Evolutionary conservation across 495 filamentous ascomycete species (phyloP).

Genomic region (Penicillium samsonianum): DNA sequence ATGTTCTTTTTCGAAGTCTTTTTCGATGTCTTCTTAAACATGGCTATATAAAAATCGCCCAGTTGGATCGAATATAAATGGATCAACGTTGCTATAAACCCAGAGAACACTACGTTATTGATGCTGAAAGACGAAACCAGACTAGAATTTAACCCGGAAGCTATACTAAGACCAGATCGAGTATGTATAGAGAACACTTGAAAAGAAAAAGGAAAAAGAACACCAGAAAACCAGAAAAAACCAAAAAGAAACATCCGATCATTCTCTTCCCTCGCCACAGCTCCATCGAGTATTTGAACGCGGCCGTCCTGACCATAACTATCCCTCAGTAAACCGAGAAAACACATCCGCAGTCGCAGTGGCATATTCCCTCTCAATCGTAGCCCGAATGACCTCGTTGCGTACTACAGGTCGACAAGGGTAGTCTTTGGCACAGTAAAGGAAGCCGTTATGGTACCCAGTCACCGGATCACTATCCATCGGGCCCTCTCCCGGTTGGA

Average conservation of each 20-base stretch:
- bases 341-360: not conserved
- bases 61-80: too few relatives aligned
- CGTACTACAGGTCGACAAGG: slow-evolving; percentile 6
- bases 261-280: not conserved
- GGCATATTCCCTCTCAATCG: not conserved
- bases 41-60: too few relatives aligned
- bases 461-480: slow-evolving; percentile 8
- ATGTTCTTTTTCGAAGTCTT: too few relatives aligned
- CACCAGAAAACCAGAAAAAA: not conserved
- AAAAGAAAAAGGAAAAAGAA: too few relatives aligned
- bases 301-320: not conserved
- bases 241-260: too few relatives aligned
- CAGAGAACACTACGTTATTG: too few relatives aligned
- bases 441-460: slow-evolving; percentile 37
- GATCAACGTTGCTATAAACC: too few relatives aligned
- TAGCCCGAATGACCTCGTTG: not conserved
- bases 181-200: not conserved
- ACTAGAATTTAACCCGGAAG: too few relatives aligned
- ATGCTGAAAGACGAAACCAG: too few relatives aligned
- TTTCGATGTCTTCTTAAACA: too few relatives aligned
- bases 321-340: not conserved
- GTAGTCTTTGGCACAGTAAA: slow-evolving; percentile 31
- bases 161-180: too few relatives aligned
- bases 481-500: not conserved
- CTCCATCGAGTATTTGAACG: not conserved